Evolutionary conservation across 2,329 filamentous ascomycete genomes (phyloP), one percentile per base, ranked within the genome.

Genomic region (Ophiostoma piceae): DNA sequence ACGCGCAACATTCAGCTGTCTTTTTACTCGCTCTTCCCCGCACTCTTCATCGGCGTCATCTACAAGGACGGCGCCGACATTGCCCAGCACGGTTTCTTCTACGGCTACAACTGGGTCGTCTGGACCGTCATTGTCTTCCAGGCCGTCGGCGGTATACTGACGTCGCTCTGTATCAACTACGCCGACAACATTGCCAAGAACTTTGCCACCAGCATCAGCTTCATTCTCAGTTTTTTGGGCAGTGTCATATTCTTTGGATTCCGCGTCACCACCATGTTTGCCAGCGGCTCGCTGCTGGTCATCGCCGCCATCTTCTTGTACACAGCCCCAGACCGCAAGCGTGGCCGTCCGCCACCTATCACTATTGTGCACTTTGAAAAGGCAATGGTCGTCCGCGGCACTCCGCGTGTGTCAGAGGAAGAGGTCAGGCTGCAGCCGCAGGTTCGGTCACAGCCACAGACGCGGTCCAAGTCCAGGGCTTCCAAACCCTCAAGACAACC

Each of bases 1-100:
- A 89, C 95, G 62, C 89, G 95, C 72, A 99, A 98, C 77, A 90
- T 97, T 66, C 95, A 99, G 79, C 83, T 99, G 32, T 94, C 93
- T 0, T 92, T 97, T 77, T 99, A 97, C 81, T 97, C 94, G 0
- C 83, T 98, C 1, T 94, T 97, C 75, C 92, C 94, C 0, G 91
- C 94, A 0, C 83, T 97, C 0, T 88, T 98, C 70, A 84, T 96
- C 68, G 95, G 94, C 1, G 90, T 98, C 6, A 80, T 96, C 2
- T 91, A 92, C 80, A 91, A 92, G 73, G 95, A 99, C 74, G 95
- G 94, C 35, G 87, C 89, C 72, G 89, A 91, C 57, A 93, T 99
- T 73, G 85, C 89, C 35, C 87, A 90, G 78, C 88, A 92, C 72
- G 95, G 95, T 14, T 96, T 98, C 79, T 98, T 99, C 75, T 90